Evolutionary conservation across 768 basidiomycete genomes (phyloP), one percentile per base, ranked within the genome.

Genomic region (Mycena amicta): DNA sequence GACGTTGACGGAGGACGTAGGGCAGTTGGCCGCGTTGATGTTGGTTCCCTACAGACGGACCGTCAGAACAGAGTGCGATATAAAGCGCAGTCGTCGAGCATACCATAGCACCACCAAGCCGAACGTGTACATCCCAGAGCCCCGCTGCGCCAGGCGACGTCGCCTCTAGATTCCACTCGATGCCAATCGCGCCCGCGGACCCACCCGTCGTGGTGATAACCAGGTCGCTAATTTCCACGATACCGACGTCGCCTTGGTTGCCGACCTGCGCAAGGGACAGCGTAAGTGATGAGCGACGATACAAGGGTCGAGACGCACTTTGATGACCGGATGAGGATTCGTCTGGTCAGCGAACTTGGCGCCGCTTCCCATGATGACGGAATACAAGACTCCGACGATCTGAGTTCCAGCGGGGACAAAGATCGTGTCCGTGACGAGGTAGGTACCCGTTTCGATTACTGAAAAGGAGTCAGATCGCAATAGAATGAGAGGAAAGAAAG

Each of bases 21-120:
- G 30, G 23, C 45, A 55, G 43, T 47, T 30, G 2, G 53, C 53
- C 2, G 53, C 45, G 28, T 55, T 47, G 45, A 55, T 55, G 25
- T 55, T 55, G 27, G 53, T 55, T 18, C 53, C 53, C 53, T 55
- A 16, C 2, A 26, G n/a, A 15, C 29, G 3, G 8, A 11, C 2
- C 22, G 4, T 27, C 39, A 20, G 25, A 22, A 41, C 2, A 43
- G 22, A 3, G 4, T 6, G 29, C 26, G n/a, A n/a, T n/a, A n/a
- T n/a, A n/a, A n/a, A n/a, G n/a, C n/a, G n/a, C n/a, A n/a, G n/a
- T n/a, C 11, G 33, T 37, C 33, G 8, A 18, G 11, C 33, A 8
- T 37, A 37, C 33, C 33, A 8, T 37, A 18, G 33, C 33, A 37
- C 33, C 33, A 37, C 33, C 33, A 8, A n/a, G 3, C 13, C 26